Base-by-base conservation (phyloP, 108 stramenopile genomes). In the Skeletonema potamos region DNA sequence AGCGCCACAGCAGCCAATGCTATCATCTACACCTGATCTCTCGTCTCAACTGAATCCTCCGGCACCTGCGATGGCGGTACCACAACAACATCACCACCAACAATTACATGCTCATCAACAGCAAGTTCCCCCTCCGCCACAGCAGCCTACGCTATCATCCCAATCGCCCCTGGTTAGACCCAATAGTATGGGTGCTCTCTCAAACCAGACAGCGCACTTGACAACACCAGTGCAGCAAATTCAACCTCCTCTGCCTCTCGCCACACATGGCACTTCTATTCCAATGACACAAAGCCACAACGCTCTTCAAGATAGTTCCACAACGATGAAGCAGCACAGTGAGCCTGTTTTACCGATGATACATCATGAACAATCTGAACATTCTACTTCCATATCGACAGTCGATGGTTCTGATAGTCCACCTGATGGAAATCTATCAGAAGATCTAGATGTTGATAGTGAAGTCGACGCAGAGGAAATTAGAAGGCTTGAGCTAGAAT, bases 401-500 rank as follows among this genome's bases (percentile, higher is more conserved):
- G 27, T 29, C 27, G 56, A 13, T 55, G 54, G 12, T 7, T 27
- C 26, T 15, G 56, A 57, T 0, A 57, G 20, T 0, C 20, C 20
- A 30, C 27, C 58, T 29, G 58, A 59, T 33, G 66, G 48, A 32
- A 60, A 56, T 28, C 4, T 44, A 15, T 64, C 66, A 41, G 66
- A 61, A 55, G 83, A 74, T 30, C 58, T 73, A 18, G 84, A 73
- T 18, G 67, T 69, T 39, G 82, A 81, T 13, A 79, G 74, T 26
- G 86, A 86, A 30, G 66, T 63, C 12, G 64, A 80, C 34, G 58
- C 70, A 8, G 92, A 86, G 62, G 87, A 92, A 72, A 68, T 95
- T 30, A 68, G 87, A 27, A 81, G 81, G 66, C 71, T 95, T 0
- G 89, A 92, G 26, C 70, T 84, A 58, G 92, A 95, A 66, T 88